phyloP scores from a whole-genome alignment of 768 basidiomycete species.

The Pleurotus tuoliensis region DNA sequence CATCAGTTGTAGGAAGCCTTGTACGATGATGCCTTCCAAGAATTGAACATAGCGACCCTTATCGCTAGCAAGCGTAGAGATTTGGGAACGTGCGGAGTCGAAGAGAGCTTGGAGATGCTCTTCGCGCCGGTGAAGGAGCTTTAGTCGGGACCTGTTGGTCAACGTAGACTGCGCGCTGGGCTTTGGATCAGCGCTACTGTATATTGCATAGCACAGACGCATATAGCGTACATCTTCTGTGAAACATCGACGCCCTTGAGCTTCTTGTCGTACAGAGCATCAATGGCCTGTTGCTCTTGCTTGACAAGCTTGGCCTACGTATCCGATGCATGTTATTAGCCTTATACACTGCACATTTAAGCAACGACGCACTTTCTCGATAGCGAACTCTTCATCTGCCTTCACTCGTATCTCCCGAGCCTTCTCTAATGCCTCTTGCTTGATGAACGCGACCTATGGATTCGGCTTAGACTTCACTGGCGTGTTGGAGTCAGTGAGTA shows the following conservation, averaged over 20 bases:
- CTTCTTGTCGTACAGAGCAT: conserved; percentile 94
- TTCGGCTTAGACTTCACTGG: conserved; percentile 5
- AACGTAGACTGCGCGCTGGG: conserved; percentile 88
- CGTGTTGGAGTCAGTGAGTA: background rate
- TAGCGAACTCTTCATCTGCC: conserved; percentile 98
- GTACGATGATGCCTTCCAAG: conserved; percentile 79
- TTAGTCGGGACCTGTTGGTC: conserved; percentile 93
- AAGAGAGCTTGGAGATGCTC: conserved; percentile 92
- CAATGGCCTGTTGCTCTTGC: conserved; percentile 93
- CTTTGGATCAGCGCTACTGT: no score
- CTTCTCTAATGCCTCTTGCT: conserved; percentile 97
- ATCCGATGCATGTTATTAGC: background rate
- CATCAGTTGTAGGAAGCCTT: conserved; percentile 81
- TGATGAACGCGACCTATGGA: conserved; percentile 91
- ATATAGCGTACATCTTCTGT: conserved; percentile 83
- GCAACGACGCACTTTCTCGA: conserved; percentile 73
- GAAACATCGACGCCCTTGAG: conserved; percentile 89
- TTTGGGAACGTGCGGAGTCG: conserved; percentile 57
- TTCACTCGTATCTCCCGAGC: conserved; percentile 96
- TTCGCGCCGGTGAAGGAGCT: conserved; percentile 85
- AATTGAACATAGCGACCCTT: conserved; percentile 75
- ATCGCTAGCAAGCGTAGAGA: conserved; percentile 60
- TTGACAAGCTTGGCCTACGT: conserved; percentile 92
- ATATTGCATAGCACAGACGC: no score
- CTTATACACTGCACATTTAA: background rate